phyloP scores from a whole-genome alignment of 106 monocot genomes.

The Vanilla planifolia region DNA sequence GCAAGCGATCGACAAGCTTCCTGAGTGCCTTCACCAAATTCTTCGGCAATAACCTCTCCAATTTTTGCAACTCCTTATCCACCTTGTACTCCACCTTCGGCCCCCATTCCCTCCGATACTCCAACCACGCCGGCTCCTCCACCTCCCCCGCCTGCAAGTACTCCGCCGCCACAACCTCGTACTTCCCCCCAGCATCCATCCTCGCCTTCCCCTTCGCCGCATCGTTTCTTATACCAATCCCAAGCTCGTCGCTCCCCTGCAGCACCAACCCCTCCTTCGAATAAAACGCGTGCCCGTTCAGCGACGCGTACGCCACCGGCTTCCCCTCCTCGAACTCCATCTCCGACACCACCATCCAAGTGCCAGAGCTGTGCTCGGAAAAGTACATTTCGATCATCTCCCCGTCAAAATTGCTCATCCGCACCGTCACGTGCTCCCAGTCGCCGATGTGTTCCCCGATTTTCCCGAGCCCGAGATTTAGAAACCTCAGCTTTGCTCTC shows the following conservation, averaged over 20 bases:
- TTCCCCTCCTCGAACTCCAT: conserved; percentile 30
- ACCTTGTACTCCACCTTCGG: conserved; percentile 50
- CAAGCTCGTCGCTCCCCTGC: conserved; percentile 34
- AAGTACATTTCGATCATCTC: conserved; percentile 55
- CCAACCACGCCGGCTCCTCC: conserved; percentile 57
- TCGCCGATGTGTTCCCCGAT: conserved; percentile 86
- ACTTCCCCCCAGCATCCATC: conserved; percentile 42
- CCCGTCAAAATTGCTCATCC: conserved; percentile 69
- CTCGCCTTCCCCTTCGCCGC: conserved; percentile 28
- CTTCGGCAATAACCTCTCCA: conserved; percentile 39
- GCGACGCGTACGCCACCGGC: conserved; percentile 43
- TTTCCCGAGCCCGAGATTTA: conserved; percentile 36
- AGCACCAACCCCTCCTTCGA: conserved; percentile 43
- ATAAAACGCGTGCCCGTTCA: conserved; percentile 68
- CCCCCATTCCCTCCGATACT: conserved; percentile 64
- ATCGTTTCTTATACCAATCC: conserved; percentile 75
- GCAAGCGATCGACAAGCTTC: conserved; percentile 39
- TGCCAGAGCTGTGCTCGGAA: conserved; percentile 62
- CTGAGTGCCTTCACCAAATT: conserved; percentile 24
- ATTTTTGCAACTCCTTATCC: conserved; percentile 32
- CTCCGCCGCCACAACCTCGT: conserved; percentile 44
- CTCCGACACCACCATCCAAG: conserved; percentile 50
- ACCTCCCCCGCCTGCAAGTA: conserved; percentile 18
- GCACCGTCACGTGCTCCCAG: conserved; percentile 83
- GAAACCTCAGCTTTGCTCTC: conserved; percentile 34